Conservation (phyloP, 1,284 basidiomycete genomes). For the Naganishia albida region DNA sequence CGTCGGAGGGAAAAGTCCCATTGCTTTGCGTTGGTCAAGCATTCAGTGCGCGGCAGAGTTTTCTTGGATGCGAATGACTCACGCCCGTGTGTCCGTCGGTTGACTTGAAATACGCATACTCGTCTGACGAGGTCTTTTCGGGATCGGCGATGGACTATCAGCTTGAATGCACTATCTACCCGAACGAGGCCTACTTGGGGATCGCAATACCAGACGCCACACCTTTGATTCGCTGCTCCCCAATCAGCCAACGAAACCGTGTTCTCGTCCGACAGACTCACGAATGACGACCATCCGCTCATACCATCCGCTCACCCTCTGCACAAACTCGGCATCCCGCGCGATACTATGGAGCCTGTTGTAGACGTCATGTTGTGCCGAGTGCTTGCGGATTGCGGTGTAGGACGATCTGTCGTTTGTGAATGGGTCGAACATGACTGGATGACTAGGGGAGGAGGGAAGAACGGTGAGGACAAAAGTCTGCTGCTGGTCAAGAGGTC, state of each 20-base stretch:
- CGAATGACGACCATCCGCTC: conserved; percentile 47
- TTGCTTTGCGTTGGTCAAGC: conserved; percentile 26
- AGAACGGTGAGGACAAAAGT: not conserved
- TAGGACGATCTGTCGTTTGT: conserved; percentile 16
- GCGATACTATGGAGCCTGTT: conserved; percentile 83
- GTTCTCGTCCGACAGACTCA: conserved; percentile 34
- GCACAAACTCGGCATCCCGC: conserved; percentile 72
- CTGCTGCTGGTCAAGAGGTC: not conserved
- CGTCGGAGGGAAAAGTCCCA: conserved; percentile 86
- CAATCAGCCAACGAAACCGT: not conserved
- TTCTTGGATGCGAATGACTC: conserved; percentile 35
- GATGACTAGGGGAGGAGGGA: not conserved
- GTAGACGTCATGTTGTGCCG: conserved; percentile 64
- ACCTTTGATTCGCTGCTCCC: conserved; percentile 77
- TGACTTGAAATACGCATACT: conserved; percentile 87
- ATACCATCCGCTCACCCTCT: conserved; percentile 60
- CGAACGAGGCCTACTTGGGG: conserved; percentile 58
- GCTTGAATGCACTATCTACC: not conserved
- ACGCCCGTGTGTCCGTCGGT: conserved; percentile 85
- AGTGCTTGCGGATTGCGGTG: conserved; percentile 46
- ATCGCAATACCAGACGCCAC: conserved; percentile 91
- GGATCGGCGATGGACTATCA: not conserved
- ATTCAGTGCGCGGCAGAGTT: not conserved
- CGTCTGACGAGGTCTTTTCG: conserved; percentile 12
- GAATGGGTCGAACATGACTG: conserved; percentile 25